phyloP scores from a whole-genome alignment of 192 early-diverging fungal genomes.

The Ramicandelaber brevisporus region DNA sequence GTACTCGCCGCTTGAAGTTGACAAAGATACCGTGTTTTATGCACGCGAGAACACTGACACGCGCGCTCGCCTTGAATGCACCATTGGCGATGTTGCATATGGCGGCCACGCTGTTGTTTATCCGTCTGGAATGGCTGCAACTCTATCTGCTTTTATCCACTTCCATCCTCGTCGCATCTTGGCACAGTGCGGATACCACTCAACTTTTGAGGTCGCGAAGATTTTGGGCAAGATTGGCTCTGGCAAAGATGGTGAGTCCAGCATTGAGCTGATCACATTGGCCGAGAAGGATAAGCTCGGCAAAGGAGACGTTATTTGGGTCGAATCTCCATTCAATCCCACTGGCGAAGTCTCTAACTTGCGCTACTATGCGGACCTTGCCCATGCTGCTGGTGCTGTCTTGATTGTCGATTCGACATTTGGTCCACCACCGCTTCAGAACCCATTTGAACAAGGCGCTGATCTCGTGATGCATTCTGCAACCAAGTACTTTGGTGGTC shows the following conservation, averaged over 20 bases:
- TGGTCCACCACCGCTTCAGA: slow-evolving; percentile 40
- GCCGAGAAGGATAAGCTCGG: slow-evolving; percentile 8
- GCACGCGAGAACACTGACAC: slow-evolving; percentile 16
- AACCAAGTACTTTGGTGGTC: slow-evolving; percentile 50
- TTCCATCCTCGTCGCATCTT: slow-evolving; percentile 17
- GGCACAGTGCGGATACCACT: slow-evolving; percentile 8
- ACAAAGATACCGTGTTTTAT: slow-evolving; percentile 18
- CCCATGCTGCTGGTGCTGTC: slow-evolving; percentile 18
- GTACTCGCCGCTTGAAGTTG: slow-evolving; percentile 5
- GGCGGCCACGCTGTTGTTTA: slow-evolving; percentile 32
- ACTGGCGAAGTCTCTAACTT: slow-evolving; percentile 22
- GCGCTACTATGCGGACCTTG: slow-evolving; percentile 11
- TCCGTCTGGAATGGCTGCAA: slow-evolving; percentile 26
- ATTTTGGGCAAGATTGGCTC: slow-evolving; percentile 11
- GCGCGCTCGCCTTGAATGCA: slow-evolving; percentile 19
- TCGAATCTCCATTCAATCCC: slow-evolving; percentile 36
- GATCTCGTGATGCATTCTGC: slow-evolving; percentile 40
- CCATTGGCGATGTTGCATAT: slow-evolving; percentile 21
- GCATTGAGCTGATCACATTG: slow-evolving; percentile 4
- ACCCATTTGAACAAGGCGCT: slow-evolving; percentile 27
- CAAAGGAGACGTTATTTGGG: slow-evolving; percentile 25
- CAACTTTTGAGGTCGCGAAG: slow-evolving; percentile 9
- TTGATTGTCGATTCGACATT: slow-evolving; percentile 40
- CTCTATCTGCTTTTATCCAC: slow-evolving; percentile 23
- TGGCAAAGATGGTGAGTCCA: slow-evolving; percentile 8